Evolutionary conservation across 1,139 yeast species (phyloP).

Genomic region (Pichia sp.): DNA sequence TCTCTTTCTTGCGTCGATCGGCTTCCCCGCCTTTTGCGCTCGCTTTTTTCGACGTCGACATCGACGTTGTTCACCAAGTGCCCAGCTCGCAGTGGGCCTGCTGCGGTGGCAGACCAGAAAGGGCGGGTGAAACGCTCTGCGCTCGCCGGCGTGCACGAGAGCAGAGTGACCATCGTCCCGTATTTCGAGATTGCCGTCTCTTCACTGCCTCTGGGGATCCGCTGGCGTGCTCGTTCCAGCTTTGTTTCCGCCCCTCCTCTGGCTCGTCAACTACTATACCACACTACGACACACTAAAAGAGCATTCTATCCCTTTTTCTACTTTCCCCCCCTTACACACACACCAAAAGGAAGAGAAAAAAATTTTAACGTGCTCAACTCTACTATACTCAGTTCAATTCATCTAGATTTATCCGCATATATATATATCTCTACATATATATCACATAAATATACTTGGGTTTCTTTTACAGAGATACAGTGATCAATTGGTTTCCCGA

Average conservation of each 20-base stretch:
- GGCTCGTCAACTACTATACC: neutral
- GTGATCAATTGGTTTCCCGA: neutral
- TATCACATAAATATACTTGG: neutral
- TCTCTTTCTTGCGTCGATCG: neutral
- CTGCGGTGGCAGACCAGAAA: neutral
- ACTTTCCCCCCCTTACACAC: neutral
- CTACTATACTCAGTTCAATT: neutral
- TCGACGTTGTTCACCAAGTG: neutral
- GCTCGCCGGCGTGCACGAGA: no score
- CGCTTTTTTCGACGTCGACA: neutral
- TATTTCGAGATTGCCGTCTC: neutral
- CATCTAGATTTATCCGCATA: neutral
- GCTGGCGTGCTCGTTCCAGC: no score
- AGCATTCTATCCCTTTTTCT: neutral
- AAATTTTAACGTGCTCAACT: slow-evolving; percentile 1
- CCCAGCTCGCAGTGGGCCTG: neutral
- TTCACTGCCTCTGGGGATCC: neutral
- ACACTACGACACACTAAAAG: neutral
- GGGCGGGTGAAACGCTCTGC: neutral
- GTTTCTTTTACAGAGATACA: neutral
- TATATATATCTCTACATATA: neutral
- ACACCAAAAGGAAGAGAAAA: neutral
- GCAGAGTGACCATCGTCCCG: neutral
- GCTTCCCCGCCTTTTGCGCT: neutral
- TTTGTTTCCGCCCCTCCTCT: no score